Percentiles rank a stretch among this genome's conserved stretches.
phyloP scores from a whole-genome alignment of 2,329 filamentous ascomycete genomes.

The Venturia oleaginea region DNA sequence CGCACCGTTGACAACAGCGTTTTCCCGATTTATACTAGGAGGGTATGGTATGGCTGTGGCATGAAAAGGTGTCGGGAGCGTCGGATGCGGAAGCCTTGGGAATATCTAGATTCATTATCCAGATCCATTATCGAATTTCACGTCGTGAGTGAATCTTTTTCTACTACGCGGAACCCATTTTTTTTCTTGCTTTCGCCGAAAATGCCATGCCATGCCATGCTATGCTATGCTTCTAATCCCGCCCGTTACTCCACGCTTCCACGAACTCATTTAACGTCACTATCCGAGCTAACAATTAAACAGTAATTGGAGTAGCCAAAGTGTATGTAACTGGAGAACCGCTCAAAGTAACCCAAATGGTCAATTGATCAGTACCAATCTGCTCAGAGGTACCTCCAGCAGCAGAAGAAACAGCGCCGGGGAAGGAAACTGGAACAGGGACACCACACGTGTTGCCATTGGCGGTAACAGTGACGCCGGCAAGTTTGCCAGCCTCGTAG shows the following conservation, averaged over 20 bases:
- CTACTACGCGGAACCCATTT: no score
- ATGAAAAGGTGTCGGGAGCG: no score
- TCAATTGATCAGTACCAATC: slow-evolving; percentile 4
- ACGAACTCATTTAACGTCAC: background rate
- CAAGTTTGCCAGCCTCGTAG: slow-evolving; percentile 20
- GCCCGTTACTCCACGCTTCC: background rate
- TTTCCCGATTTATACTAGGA: no score
- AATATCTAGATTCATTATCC: no score
- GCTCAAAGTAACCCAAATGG: slow-evolving; percentile 1
- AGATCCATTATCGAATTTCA: no score
- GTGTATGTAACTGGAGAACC: background rate
- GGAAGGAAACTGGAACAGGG: slow-evolving; percentile 9
- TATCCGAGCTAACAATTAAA: background rate
- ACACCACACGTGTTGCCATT: background rate
- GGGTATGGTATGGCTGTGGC: no score
- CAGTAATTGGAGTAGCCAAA: slow-evolving; percentile 1
- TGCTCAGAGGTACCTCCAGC: slow-evolving; percentile 18
- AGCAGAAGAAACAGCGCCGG: slow-evolving; percentile 31
- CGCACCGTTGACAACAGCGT: no score
- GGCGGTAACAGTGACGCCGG: background rate
- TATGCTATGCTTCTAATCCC: background rate
- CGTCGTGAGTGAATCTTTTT: no score
- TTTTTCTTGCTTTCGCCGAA: no score
- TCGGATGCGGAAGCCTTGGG: no score
- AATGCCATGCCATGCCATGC: no score